These are phyloP conservation scores for Lactarius sanguifluus DNA, from an alignment of 768 basidiomycete species.

Conservation along the genomic window DNA sequence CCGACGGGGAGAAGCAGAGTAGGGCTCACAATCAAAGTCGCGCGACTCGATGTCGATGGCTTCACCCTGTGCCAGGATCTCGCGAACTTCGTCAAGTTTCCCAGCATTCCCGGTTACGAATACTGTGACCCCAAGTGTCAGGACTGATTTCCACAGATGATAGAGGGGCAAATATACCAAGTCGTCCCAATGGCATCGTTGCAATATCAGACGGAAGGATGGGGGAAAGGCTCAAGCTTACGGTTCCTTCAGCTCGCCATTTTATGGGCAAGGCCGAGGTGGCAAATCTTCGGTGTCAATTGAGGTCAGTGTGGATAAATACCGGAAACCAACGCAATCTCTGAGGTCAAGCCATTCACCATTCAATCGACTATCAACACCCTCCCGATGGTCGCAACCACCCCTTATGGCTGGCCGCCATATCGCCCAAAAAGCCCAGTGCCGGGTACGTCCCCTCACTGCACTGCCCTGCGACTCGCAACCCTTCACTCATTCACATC, in stretches of 20 bases:
- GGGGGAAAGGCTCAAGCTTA: too few species aligned
- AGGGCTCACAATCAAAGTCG: slow-evolving; percentile 73
- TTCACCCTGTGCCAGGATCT: slow-evolving; percentile 70
- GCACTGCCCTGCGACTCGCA: too few species aligned
- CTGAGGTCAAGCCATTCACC: too few species aligned
- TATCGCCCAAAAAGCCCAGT: too few species aligned
- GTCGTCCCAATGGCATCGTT: slow-evolving; percentile 4
- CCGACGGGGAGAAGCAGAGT: slow-evolving; percentile 5
- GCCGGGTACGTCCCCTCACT: too few species aligned
- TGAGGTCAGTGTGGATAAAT: neutral
- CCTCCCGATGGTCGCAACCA: too few species aligned
- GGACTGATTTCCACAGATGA: neutral
- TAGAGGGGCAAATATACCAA: slow-evolving; percentile 4
- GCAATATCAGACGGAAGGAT: neutral
- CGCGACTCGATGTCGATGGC: slow-evolving; percentile 76
- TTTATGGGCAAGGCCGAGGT: neutral
- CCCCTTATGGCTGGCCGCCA: too few species aligned
- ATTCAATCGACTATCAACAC: too few species aligned
- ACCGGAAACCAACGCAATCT: too few species aligned
- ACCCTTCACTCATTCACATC: too few species aligned
- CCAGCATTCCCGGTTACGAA: slow-evolving; percentile 95
- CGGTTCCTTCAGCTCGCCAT: neutral
- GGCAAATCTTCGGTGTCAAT: neutral
- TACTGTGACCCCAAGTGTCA: slow-evolving; percentile 44
- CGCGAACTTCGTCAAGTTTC: slow-evolving; percentile 86